phyloP scores from a whole-genome alignment of 768 basidiomycete species.

The Fibroporia radiculosa region DNA sequence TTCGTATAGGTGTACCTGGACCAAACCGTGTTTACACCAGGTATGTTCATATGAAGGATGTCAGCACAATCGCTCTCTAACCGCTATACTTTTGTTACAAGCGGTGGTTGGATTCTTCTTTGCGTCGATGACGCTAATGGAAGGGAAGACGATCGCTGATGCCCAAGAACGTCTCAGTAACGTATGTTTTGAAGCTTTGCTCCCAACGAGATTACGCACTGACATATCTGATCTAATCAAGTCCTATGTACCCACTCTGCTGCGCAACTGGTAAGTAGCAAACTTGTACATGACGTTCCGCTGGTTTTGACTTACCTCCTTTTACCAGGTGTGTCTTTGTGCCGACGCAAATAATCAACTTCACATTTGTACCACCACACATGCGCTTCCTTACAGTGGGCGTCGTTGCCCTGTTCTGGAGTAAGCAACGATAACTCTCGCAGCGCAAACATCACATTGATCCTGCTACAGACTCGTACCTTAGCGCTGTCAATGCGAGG shows the following conservation, averaged over 20 bases:
- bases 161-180: constrained; percentile 41
- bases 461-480: constrained; percentile 20
- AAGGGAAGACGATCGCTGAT: constrained; percentile 54
- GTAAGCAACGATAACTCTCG: constrained; percentile 33
- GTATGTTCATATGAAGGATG: constrained; percentile 24
- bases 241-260: constrained; percentile 65
- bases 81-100: constrained; percentile 35
- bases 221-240: constrained; percentile 17
- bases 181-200: constrained; percentile 15
- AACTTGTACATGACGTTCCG: not conserved
- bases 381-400: constrained; percentile 68
- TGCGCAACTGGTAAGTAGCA: constrained; percentile 61
- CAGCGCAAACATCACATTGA: not conserved
- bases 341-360: constrained; percentile 76
- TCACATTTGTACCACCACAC: constrained; percentile 68
- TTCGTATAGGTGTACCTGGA: constrained; percentile 70
- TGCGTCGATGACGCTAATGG: constrained; percentile 70
- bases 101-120: constrained; percentile 51
- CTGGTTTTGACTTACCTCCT: constrained; percentile 1
- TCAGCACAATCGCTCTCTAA: too few relatives aligned
- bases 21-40: constrained; percentile 70
- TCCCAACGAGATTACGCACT: not conserved
- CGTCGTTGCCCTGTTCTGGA: constrained; percentile 78
- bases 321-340: constrained; percentile 59
- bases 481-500: constrained; percentile 22